A percentile compares a stretch with the other conserved stretches of the same genome.
These are phyloP conservation scores for Telfairia occidentalis DNA, from an alignment of 331 rosid species.

Conservation along the genomic window DNA sequence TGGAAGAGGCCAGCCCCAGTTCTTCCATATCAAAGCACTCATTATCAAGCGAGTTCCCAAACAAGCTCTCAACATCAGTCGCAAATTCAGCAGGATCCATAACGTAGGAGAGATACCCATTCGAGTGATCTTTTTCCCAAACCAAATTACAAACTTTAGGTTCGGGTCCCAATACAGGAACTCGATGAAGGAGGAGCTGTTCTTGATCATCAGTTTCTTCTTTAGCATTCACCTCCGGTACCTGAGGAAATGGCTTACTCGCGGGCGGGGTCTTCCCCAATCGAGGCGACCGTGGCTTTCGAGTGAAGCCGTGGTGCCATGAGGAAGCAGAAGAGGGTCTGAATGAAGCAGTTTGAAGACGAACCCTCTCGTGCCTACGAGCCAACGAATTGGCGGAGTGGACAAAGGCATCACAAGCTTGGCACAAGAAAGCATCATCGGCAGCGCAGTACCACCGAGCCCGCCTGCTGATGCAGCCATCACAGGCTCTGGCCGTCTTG, in stretches of 20 bases:
- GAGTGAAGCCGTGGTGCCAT: conserved; percentile 61
- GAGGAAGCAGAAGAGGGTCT: conserved; percentile 28
- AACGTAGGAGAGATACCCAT: conserved; percentile 47
- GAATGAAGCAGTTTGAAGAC: conserved; percentile 42
- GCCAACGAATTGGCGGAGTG: conserved; percentile 84
- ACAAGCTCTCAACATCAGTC: conserved; percentile 77
- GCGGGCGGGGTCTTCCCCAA: conserved; percentile 25
- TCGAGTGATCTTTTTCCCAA: conserved; percentile 24
- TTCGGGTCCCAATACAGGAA: conserved; percentile 41
- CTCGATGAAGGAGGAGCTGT: conserved; percentile 49
- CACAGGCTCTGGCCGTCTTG: conserved; percentile 81
- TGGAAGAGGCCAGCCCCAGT: conserved; percentile 45
- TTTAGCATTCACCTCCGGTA: conserved; percentile 57
- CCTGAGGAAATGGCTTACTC: conserved; percentile 29
- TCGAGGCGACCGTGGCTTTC: conserved; percentile 71
- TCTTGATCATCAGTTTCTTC: conserved; percentile 48
- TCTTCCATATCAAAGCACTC: conserved; percentile 73
- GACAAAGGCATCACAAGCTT: conserved; percentile 62
- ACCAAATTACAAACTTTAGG: conserved; percentile 4
- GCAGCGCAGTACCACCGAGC: conserved; percentile 98
- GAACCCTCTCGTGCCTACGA: conserved; percentile 56
- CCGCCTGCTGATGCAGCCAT: conserved; percentile 62
- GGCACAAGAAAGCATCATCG: conserved; percentile 93
- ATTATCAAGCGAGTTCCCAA: conserved; percentile 59
- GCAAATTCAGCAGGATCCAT: conserved; percentile 72